Evolutionary conservation across 495 filamentous ascomycete genomes (phyloP).

Genomic region (Lophium mytilinum): DNA sequence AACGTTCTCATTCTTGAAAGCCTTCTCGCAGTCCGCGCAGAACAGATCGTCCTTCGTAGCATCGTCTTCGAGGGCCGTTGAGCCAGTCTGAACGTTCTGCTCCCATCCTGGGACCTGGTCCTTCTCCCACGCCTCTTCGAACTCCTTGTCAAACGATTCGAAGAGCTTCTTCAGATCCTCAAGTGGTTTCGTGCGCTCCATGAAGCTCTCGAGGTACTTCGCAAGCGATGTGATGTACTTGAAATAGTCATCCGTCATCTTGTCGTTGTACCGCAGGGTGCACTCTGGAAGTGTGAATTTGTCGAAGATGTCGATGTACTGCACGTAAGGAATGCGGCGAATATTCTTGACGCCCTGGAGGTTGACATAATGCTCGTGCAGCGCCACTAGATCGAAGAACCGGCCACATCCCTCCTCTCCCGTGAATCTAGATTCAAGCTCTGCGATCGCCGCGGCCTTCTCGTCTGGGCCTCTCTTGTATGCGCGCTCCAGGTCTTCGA

Average conservation of each 20-base stretch:
- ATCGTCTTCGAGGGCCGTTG: slow-evolving; percentile 41
- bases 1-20: slow-evolving; percentile 92
- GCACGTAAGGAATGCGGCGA: slow-evolving; percentile 76
- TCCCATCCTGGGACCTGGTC: slow-evolving; percentile 77
- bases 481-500: slow-evolving; percentile 88
- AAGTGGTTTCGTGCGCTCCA: slow-evolving; percentile 69
- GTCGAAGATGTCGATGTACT: slow-evolving; percentile 87
- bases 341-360: slow-evolving; percentile 54
- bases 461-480: slow-evolving; percentile 74
- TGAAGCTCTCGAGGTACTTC: slow-evolving; percentile 76
- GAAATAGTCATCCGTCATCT: slow-evolving; percentile 86
- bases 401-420: slow-evolving; percentile 89
- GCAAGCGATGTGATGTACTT: slow-evolving; percentile 73
- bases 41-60: slow-evolving; percentile 67
- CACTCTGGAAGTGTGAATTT: slow-evolving; percentile 65
- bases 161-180: slow-evolving; percentile 78
- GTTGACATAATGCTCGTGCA: slow-evolving; percentile 86
- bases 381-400: slow-evolving; percentile 75
- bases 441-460: slow-evolving; percentile 32
- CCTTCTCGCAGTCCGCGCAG: slow-evolving; percentile 86
- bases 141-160: slow-evolving; percentile 64
- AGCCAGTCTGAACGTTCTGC: slow-evolving; percentile 43
- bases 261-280: slow-evolving; percentile 66
- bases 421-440: slow-evolving; percentile 87
- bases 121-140: slow-evolving; percentile 72